Base-by-base conservation (phyloP, 306 rosid species). In the Cyamopsis tetragonoloba region DNA sequence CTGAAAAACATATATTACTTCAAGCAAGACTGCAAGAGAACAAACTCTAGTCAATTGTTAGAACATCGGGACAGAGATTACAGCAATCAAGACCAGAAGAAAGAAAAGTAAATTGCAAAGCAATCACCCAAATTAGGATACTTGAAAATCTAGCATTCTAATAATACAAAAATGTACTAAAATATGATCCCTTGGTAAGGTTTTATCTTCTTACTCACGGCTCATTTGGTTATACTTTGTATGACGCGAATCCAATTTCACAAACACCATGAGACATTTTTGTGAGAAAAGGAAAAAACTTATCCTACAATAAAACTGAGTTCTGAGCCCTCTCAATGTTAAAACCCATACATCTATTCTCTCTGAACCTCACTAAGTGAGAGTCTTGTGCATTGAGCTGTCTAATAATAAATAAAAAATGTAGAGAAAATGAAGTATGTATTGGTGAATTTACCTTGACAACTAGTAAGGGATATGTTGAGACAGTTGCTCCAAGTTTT, bases 401-500 rank as follows among this genome's bases (percentile, higher is more conserved):
- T n/a, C n/a, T n/a, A 54, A 34, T 15, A 15, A 11, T 10, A 61
- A 20, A 39, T 47, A 37, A 55, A 7, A 47, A 69, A 28, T 30
- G 13, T 34, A 10, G 38, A 72, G 22, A 50, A 60, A 35, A 71
- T 42, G 61, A 66, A 72, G 46, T 18, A 67, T 63, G 10, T 4
- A 47, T 18, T 5, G 38, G 12, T 46, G 30, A 34, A 41, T 64
- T 83, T 81, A 89, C 96, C 93, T 89, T 89, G 73, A 89, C 96
- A 70, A 89, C 96, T 46, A 83, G 81, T 61, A 89, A 63, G 30
- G 96, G 93, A 58, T 89, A 89, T 15, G 95, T 89, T 68, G 86
- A 6, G 43, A 89, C 82, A 44, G 96, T 89, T 18, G 93, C 96
- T 66, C 96, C 96, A 35, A 89, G 91, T 79, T 89, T 89, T 23